Base-by-base conservation (phyloP, 352 stramenopile species). In the Globisporangium radiosum region DNA sequence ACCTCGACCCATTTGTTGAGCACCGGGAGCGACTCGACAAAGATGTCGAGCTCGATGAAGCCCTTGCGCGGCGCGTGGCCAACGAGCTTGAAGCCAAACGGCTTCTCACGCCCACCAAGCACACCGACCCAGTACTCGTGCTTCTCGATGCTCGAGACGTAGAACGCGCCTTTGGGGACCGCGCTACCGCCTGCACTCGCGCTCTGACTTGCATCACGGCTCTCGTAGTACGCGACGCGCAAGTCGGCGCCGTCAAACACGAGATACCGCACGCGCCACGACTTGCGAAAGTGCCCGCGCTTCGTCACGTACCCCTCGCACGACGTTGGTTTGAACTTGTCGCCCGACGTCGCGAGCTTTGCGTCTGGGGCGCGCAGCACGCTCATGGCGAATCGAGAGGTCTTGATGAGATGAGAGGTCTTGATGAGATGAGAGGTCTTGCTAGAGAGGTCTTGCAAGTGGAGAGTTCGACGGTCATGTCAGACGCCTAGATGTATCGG, bases 251-350 rank as follows among this genome's bases (percentile, higher is more conserved):
- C 85, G 63, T 92, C 73, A 38, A 94, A 69, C 37, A 88, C 68
- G 10, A 94, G 75, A 63, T 85, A 94, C 37, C 85, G 81, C 45
- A 90, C 73, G 47, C 78, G 78, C 85, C 82, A 94, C 36, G 82
- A 90, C 69, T 94, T 94, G 65, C 80, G 75, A 52, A 92, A 88
- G 63, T 92, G 82, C 0, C 82, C 82, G 54, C 85, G 79, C 64
- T 94, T 94, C 48, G 78, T 94, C 57, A 94, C 82, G 65, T 94
- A 94, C 52, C 85, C 85, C 61, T 92, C 85, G 54, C 82, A 92
- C 4, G 81, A 92, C 13, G 82, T 92, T 19, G 78, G 78, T 47
- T 75, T 77, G 51, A 75, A 69, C 40, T 76, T 74, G 14, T 82
- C 73, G 17, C 7, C 33, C 37, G 52, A 54, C 38, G 52, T 65